phyloP scores from a whole-genome alignment of 2,329 filamentous ascomycete species.

The Thyridium curvatum region DNA sequence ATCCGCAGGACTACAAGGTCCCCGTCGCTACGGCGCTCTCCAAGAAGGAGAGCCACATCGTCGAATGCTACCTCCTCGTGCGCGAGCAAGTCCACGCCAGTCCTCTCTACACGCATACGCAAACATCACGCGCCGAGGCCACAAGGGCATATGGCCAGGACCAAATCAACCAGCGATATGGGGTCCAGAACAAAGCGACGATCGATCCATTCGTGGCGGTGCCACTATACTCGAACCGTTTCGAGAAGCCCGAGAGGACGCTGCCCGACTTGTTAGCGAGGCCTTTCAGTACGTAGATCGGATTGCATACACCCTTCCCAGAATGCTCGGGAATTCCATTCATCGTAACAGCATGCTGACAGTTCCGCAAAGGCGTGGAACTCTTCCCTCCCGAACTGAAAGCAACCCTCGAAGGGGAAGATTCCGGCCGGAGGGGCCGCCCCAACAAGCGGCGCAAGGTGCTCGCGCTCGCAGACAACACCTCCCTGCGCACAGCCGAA shows the following conservation, averaged over 20 bases:
- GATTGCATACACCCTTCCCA: too few species aligned
- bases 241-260: conserved; percentile 42
- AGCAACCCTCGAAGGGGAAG: conserved; percentile 44
- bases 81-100: conserved; percentile 50
- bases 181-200: conserved; percentile 47
- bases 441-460: conserved; percentile 33
- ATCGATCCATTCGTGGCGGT: conserved; percentile 53
- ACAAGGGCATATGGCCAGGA: conserved; percentile 45
- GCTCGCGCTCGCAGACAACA: conserved; percentile 40
- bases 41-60: conserved; percentile 35
- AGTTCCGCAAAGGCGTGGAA: conserved; percentile 23
- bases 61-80: conserved; percentile 48
- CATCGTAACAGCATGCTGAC: not conserved
- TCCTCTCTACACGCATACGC: conserved; percentile 50
- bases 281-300: conserved; percentile 31
- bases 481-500: conserved; percentile 41
- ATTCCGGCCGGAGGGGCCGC: conserved; percentile 20
- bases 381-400: conserved; percentile 52
- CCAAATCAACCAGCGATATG: conserved; percentile 53
- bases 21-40: conserved; percentile 37
- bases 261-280: conserved; percentile 47
- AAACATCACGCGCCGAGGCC: conserved; percentile 32
- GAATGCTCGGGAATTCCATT: not conserved
- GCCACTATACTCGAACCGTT: conserved; percentile 51
- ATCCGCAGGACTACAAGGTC: conserved; percentile 42